Base-by-base conservation (phyloP, 352 stramenopile genomes). In the Phytopythium sindhum region DNA sequence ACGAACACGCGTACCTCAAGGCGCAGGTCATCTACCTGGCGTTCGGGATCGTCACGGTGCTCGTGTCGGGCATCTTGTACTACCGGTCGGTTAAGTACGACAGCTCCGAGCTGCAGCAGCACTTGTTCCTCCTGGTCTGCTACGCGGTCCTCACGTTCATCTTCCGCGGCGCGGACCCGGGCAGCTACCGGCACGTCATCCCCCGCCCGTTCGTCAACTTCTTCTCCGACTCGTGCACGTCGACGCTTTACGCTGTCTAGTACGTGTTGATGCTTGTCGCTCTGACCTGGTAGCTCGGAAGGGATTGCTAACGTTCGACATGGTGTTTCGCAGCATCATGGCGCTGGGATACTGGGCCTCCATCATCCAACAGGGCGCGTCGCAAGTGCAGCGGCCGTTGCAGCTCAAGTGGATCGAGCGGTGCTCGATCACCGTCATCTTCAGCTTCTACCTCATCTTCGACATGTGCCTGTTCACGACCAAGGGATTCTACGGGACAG, bases 191-290 rank as follows among this genome's bases (percentile, higher is more conserved):
- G 17, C 64, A 73, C 41, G 53, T 73, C 39, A 64, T 78, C 44
- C 71, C 71, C 28, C 68, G 53, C 2, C 61, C 65, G 9, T 57
- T 74, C 44, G 47, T 15, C 50, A 64, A 58, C n/a, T 64, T 75
- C 37, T 48, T 78, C 23, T 69, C 61, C 24, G 68, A 78, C 47
- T 63, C 71, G 8, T 78, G 71, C 65, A 78, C 71, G 2, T 70
- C 68, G 31, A 58, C 67, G 4, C 60, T 78, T 19, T 75, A 76
- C 52, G 67, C 71, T 1, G 61, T 62, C 54, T 76, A 74, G 68
- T 75, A 75, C 59, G 68, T 68, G n/a, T 15, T 15, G 2, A 23
- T 39, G 2, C 7, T 31, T n/a, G 11, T 31, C 35, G 9, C 8
- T 3, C 45, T 52, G 1, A 44, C 29, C 23, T 42, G 39, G 15